Evolutionary conservation across 1,284 basidiomycete species (phyloP).

Genomic region (Erythrobasidium hasegawianum): DNA sequence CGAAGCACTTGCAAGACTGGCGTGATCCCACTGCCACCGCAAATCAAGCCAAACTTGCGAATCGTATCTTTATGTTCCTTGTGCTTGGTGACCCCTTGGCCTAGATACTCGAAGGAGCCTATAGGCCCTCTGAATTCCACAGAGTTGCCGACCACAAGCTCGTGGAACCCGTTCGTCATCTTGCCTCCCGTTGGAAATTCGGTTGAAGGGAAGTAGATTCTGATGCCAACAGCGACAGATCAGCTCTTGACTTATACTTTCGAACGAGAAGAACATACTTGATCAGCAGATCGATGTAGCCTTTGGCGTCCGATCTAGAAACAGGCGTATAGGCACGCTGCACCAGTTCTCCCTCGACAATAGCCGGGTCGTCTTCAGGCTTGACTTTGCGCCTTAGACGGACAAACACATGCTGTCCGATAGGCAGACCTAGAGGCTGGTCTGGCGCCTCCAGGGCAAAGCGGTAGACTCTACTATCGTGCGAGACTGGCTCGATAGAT

Average conservation of each 20-base stretch:
- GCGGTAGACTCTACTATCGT: constrained; percentile 58
- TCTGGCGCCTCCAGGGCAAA: constrained; percentile 55
- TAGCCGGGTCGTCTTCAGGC: not conserved
- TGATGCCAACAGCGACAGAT: constrained; percentile 37
- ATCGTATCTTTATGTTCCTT: too few relatives aligned
- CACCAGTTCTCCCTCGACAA: constrained; percentile 53
- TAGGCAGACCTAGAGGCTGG: constrained; percentile 59
- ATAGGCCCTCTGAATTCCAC: constrained; percentile 65
- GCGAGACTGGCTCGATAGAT: constrained; percentile 53
- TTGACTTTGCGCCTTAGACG: constrained; percentile 53
- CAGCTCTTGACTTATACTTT: too few relatives aligned
- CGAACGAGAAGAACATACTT: constrained; percentile 49
- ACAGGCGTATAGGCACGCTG: constrained; percentile 65
- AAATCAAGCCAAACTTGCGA: too few relatives aligned
- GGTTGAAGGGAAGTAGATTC: constrained; percentile 55
- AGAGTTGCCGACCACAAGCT: constrained; percentile 55
- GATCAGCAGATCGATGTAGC: constrained; percentile 59
- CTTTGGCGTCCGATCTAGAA: constrained; percentile 53
- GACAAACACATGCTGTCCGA: constrained; percentile 63
- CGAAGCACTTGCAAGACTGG: constrained; percentile 49
- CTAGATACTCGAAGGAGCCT: too few relatives aligned
- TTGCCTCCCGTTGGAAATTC: constrained; percentile 56
- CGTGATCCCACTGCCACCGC: too few relatives aligned
- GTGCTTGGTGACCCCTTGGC: too few relatives aligned
- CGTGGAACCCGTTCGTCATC: constrained; percentile 59